A percentile compares a stretch with the other conserved stretches of the same genome.
Evolutionary conservation across 495 filamentous ascomycete species (phyloP).

Genomic region (Penicillium longicatenatum): DNA sequence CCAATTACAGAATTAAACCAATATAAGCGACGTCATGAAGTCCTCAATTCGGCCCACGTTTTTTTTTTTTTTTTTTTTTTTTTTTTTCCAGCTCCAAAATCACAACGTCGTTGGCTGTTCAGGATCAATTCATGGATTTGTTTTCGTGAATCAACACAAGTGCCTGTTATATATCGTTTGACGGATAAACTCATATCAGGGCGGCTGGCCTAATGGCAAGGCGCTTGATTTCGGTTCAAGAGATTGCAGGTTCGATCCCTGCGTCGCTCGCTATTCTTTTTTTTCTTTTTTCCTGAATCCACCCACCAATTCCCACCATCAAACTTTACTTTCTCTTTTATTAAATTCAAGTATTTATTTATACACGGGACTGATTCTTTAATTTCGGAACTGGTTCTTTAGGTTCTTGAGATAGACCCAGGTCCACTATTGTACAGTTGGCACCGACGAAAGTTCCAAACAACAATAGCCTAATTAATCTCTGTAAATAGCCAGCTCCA

Average conservation of each 20-base stretch:
- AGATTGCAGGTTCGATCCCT: slow-evolving; percentile 50
- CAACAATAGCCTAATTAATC: no score
- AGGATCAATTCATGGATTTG: not conserved
- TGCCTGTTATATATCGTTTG: not conserved
- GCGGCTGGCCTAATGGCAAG: slow-evolving; percentile 63
- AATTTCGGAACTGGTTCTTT: not conserved
- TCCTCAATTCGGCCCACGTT: not conserved
- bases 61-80: no score
- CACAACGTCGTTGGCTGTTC: no score
- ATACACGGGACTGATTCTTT: not conserved
- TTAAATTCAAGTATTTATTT: not conserved
- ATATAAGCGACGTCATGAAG: not conserved
- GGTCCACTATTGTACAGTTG: no score
- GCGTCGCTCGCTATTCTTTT: slow-evolving; percentile 28
- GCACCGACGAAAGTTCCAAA: no score
- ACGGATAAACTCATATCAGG: not conserved
- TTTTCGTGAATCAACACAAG: not conserved
- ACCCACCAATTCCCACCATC: not conserved
- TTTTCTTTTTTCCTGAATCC: not conserved
- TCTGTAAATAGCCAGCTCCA: no score
- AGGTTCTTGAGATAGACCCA: not conserved
- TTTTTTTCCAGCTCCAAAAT: no score
- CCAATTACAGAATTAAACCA: no score
- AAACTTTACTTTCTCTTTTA: not conserved
- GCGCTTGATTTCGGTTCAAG: slow-evolving; percentile 67